Conservation (phyloP, 805 yeast species). For the Candida coquimbonensis region DNA sequence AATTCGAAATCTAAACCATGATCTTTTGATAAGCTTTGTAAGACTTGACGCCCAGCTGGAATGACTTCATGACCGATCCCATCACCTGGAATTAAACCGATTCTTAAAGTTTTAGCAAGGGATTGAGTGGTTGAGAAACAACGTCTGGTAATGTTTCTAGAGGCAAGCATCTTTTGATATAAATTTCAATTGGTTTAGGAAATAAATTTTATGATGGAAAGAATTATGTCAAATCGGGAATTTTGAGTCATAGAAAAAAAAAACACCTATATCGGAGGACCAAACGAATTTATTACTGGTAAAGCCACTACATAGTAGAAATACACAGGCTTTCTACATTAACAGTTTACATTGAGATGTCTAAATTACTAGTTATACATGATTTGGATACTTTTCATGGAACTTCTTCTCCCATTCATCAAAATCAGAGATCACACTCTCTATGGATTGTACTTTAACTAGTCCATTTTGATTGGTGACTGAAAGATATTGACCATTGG, state of each 20-base stretch:
- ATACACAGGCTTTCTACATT: too few relatives aligned
- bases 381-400: slow-evolving; percentile 54
- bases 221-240: not conserved
- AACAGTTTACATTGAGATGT: too few relatives aligned
- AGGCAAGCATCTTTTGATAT: not conserved
- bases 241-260: not conserved
- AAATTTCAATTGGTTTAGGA: too few relatives aligned
- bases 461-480: slow-evolving; percentile 4
- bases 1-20: slow-evolving; percentile 79
- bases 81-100: slow-evolving; percentile 92
- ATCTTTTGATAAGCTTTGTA: slow-evolving; percentile 74
- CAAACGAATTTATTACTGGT: not conserved
- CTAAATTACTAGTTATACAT: slow-evolving; percentile 23
- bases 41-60: slow-evolving; percentile 88
- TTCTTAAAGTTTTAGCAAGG: slow-evolving; percentile 39
- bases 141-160: slow-evolving; percentile 14
- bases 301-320: not conserved
- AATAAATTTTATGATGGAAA: not conserved
- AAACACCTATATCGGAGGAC: not conserved
- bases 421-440: slow-evolving; percentile 37
- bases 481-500: slow-evolving; percentile 1
- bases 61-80: slow-evolving; percentile 98
- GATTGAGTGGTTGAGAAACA: slow-evolving; percentile 28
- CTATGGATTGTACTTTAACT: slow-evolving; percentile 7
- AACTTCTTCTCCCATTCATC: slow-evolving; percentile 55